Conservation (phyloP, 2,329 filamentous ascomycete genomes). For the Stromatinia cepivora region DNA sequence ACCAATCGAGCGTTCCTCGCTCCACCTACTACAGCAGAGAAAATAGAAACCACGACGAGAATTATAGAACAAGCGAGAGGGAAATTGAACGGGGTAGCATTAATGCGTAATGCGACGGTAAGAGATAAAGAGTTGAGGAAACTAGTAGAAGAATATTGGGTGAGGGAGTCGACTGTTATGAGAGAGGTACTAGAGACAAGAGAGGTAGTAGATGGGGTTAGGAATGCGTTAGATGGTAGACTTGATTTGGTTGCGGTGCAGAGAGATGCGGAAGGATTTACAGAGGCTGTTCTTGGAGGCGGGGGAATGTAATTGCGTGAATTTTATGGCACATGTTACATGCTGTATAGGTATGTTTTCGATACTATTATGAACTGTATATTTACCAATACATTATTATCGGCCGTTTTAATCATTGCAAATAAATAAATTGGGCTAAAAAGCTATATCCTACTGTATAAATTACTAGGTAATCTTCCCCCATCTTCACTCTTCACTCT, state of each 20-base stretch:
- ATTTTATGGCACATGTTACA: not conserved
- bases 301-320: not conserved
- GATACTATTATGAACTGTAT: not conserved
- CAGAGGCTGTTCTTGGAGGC: conserved; percentile 45
- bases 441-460: too few relatives aligned
- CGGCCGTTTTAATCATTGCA: not conserved
- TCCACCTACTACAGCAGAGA: conserved; percentile 61
- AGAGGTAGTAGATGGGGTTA: conserved; percentile 70
- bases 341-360: not conserved
- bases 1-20: conserved; percentile 77
- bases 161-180: conserved; percentile 71
- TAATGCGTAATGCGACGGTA: conserved; percentile 77
- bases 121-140: conserved; percentile 70
- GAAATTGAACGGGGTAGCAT: conserved; percentile 70
- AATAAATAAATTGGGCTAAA: not conserved
- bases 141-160: conserved; percentile 74
- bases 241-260: conserved; percentile 63
- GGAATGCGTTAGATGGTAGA: conserved; percentile 63
- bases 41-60: conserved; percentile 60
- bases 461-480: too few relatives aligned
- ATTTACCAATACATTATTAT: not conserved
- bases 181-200: conserved; percentile 75
- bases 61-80: conserved; percentile 60
- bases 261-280: conserved; percentile 64
- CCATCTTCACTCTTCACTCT: too few relatives aligned